Evolutionary conservation across 1,139 yeast species (phyloP).

Genomic region (Pneumocystis murina): DNA sequence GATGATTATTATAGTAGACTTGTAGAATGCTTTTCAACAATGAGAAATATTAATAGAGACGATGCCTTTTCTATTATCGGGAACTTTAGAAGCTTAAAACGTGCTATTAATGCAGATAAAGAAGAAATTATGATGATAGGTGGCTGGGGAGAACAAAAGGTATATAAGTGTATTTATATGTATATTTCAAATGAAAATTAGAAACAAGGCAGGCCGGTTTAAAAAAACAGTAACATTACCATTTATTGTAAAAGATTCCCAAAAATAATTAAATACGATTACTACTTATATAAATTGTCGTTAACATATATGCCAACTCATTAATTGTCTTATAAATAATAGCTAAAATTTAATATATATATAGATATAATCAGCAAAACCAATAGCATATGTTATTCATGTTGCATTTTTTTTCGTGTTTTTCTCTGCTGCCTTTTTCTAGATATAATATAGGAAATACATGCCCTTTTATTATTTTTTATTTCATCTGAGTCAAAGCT

Average conservation of each 20-base stretch:
- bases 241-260: not conserved
- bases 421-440: not conserved
- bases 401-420: not conserved
- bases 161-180: conserved; percentile 14
- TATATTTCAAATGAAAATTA: not conserved
- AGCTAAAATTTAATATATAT: no score
- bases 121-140: conserved; percentile 24
- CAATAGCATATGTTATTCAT: not conserved
- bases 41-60: conserved; percentile 42
- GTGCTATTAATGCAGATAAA: conserved; percentile 32
- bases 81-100: conserved; percentile 37
- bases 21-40: conserved; percentile 36
- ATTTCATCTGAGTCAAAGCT: not conserved
- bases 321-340: no score
- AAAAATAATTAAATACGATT: not conserved
- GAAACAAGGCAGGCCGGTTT: not conserved
- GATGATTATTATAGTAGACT: conserved; percentile 37
- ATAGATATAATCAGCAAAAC: no score
- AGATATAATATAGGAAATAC: not conserved
- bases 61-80: conserved; percentile 43
- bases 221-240: not conserved
- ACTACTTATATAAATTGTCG: not conserved
- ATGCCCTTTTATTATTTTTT: not conserved
- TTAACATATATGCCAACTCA: no score
- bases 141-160: conserved; percentile 46